These are phyloP conservation scores for Actinidia polygama DNA, from an alignment of 179 eudicot genomes.

Conservation along the genomic window DNA sequence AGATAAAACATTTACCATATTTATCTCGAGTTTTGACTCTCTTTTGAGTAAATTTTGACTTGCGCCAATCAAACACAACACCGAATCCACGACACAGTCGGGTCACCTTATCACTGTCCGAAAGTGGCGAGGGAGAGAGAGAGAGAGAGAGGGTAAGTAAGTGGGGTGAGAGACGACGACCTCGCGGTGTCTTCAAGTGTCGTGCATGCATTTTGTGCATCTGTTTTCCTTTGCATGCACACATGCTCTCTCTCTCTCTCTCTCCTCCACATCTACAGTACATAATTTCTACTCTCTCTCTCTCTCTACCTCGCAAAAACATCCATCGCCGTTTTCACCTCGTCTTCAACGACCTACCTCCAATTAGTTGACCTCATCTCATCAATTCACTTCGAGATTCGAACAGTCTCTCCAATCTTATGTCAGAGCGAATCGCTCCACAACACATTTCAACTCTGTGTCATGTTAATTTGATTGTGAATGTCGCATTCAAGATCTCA, in stretches of 20 bases:
- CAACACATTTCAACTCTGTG: not conserved
- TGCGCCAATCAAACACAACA: not conserved
- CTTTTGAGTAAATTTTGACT: conserved; percentile 7
- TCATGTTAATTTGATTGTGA: conserved; percentile 12
- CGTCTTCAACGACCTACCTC: not conserved
- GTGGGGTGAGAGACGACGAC: conserved; percentile 14
- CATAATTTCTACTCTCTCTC: not conserved
- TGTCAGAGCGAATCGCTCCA: not conserved
- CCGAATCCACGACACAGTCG: conserved; percentile 29
- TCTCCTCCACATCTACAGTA: not conserved
- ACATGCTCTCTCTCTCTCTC: conserved; percentile 26
- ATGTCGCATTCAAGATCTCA: conserved; percentile 10
- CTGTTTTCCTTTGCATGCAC: conserved; percentile 42
- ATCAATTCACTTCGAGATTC: conserved; percentile 7
- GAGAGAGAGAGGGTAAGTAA: not conserved
- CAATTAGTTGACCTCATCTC: not conserved
- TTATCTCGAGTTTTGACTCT: not conserved
- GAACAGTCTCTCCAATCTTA: not conserved
- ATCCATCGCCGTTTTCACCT: conserved; percentile 7
- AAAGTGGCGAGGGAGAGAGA: conserved; percentile 2
- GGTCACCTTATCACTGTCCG: conserved; percentile 27
- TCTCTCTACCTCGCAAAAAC: not conserved
- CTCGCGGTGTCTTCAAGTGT: conserved; percentile 42
- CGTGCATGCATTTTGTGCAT: conserved; percentile 63
- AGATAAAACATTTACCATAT: too few relatives aligned